A percentile compares a stretch with the other conserved stretches of the same genome.
phyloP scores from a whole-genome alignment of 1,139 yeast species.

The Nakaseomyces nivariensis region DNA sequence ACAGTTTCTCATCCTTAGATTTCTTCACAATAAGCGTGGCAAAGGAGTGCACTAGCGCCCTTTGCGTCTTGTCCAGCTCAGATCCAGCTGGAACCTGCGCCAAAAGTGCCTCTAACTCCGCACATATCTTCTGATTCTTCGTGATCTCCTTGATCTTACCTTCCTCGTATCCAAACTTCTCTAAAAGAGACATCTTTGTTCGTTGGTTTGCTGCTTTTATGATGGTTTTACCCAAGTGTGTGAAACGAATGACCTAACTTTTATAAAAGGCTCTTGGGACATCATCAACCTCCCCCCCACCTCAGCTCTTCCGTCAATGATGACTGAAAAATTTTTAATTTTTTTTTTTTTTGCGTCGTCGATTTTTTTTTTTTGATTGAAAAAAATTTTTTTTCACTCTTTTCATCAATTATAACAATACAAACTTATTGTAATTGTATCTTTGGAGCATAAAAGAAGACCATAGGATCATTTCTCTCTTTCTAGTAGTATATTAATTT shows the following conservation, averaged over 20 bases:
- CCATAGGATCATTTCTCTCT: no score
- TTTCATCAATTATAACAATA: no score
- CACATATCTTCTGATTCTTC: slow-evolving; percentile 77
- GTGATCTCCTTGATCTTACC: slow-evolving; percentile 62
- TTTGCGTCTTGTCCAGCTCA: slow-evolving; percentile 40
- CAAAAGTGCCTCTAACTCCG: slow-evolving; percentile 53
- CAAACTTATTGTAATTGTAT: no score
- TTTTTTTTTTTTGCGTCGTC: neutral
- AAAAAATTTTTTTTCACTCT: no score
- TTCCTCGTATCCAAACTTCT: slow-evolving; percentile 59
- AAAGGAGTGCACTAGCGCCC: slow-evolving; percentile 62
- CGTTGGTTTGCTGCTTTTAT: neutral
- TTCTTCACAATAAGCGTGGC: slow-evolving; percentile 41
- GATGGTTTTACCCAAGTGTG: no score
- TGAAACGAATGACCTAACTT: no score
- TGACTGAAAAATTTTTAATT: neutral
- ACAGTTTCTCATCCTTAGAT: neutral
- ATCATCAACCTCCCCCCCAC: no score
- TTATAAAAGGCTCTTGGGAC: no score
- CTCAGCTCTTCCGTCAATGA: neutral
- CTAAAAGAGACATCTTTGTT: slow-evolving; percentile 32
- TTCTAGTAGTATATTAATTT: no score
- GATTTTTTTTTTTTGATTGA: neutral
- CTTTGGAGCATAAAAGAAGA: no score
- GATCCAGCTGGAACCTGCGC: slow-evolving; percentile 31